Evolutionary conservation across 129 eudicot species (phyloP).

Genomic region (Pulicaria dysenterica): DNA sequence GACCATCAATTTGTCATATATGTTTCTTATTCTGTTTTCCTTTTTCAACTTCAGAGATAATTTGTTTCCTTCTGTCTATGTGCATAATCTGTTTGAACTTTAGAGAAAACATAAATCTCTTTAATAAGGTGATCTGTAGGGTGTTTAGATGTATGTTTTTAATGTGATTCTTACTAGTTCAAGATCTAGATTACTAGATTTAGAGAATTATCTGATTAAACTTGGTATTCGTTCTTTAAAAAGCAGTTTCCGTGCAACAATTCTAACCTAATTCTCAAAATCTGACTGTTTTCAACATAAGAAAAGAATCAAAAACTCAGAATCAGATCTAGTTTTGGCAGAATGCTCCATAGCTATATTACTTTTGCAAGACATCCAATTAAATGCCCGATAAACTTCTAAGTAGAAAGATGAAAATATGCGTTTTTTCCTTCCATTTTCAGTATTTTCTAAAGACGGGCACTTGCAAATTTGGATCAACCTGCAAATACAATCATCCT

Average conservation of each 20-base stretch:
- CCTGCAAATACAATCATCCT: slow-evolving; percentile 93
- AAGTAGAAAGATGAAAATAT: background rate
- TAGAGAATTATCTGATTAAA: slow-evolving; percentile 9
- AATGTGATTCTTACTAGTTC: slow-evolving; percentile 1
- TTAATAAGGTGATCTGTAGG: background rate
- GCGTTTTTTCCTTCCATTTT: slow-evolving; percentile 21
- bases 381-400: too few relatives aligned
- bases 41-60: background rate
- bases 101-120: background rate
- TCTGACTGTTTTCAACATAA: background rate
- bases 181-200: background rate
- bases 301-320: background rate
- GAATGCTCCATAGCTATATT: background rate
- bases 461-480: slow-evolving; percentile 82
- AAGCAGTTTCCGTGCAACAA: background rate
- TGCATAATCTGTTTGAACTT: background rate
- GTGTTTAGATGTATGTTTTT: background rate
- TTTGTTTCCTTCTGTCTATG: background rate
- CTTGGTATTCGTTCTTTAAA: background rate
- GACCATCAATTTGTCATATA: background rate
- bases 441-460: slow-evolving; percentile 91
- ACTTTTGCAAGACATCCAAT: too few relatives aligned
- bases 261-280: background rate
- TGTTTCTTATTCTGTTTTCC: background rate
- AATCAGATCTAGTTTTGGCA: background rate